Percentiles rank a stretch among this genome's conserved stretches.
These are phyloP conservation scores for Syzygium syzygioides DNA, from an alignment of 441 rosid genomes.

Conservation along the genomic window DNA sequence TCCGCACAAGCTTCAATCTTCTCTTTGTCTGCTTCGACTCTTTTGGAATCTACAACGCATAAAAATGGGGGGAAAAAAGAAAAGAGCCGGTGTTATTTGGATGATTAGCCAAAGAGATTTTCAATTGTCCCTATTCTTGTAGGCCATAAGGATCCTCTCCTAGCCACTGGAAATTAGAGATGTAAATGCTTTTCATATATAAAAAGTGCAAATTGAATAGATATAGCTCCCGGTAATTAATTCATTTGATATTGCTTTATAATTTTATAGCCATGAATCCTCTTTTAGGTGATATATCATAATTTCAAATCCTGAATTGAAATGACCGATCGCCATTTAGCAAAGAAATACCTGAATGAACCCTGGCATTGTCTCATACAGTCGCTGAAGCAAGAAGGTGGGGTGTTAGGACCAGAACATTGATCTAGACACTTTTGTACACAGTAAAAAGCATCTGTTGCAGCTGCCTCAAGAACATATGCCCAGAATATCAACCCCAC, in stretches of 20 bases:
- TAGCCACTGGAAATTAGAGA: not conserved
- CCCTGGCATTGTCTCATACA: not conserved
- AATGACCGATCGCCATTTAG: not conserved
- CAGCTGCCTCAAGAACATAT: not conserved
- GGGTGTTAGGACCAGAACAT: not conserved
- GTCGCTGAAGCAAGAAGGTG: rapidly evolving
- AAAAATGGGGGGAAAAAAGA: not conserved
- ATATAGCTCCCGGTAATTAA: not conserved
- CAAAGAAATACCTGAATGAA: not conserved
- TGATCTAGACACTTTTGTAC: not conserved
- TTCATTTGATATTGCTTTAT: not conserved
- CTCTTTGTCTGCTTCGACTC: not conserved
- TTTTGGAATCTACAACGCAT: not conserved
- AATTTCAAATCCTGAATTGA: not conserved
- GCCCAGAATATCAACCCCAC: not conserved
- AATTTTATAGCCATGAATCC: not conserved
- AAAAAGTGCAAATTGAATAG: not conserved
- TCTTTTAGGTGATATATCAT: not conserved
- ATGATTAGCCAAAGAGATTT: not conserved
- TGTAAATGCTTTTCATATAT: not conserved
- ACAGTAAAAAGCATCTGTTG: not conserved
- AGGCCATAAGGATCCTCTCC: not conserved
- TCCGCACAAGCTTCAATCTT: not conserved
- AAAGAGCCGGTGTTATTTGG: not conserved
- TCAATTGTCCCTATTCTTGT: not conserved